Evolutionary conservation across 768 basidiomycete species (phyloP).

Genomic region (Termitomyces sp.): DNA sequence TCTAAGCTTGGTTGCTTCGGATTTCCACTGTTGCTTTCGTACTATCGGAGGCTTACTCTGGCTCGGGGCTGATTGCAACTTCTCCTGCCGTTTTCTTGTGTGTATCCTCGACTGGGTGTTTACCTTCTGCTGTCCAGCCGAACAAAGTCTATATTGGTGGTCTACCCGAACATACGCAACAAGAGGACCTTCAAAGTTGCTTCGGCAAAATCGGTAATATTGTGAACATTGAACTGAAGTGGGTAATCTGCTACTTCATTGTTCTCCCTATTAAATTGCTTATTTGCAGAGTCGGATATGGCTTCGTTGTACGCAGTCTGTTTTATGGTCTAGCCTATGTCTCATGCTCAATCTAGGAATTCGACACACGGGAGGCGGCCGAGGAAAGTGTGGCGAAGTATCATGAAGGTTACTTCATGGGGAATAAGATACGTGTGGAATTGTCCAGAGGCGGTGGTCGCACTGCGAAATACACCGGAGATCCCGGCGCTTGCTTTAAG

Average conservation of each 20-base stretch:
- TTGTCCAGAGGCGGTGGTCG: constrained; percentile 80
- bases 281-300: constrained; percentile 67
- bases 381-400: constrained; percentile 87
- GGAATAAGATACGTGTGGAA: constrained; percentile 87
- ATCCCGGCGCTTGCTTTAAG: constrained; percentile 84
- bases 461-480: constrained; percentile 75
- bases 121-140: constrained; percentile 73
- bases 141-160: constrained; percentile 93
- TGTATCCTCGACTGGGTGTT: constrained; percentile 55
- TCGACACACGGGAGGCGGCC: constrained; percentile 73
- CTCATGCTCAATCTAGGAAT: constrained; percentile 53
- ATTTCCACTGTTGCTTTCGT: constrained; percentile 29
- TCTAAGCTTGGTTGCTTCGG: constrained; percentile 20
- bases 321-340: background rate
- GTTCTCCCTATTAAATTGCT: constrained; percentile 9
- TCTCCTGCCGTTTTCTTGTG: constrained; percentile 44
- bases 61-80: constrained; percentile 39
- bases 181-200: constrained; percentile 80
- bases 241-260: constrained; percentile 25
- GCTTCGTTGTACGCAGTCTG: constrained; percentile 68
- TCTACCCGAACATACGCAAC: constrained; percentile 79
- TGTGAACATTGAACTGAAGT: constrained; percentile 79
- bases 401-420: constrained; percentile 88
- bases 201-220: constrained; percentile 83
- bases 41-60: constrained; percentile 34